Evolutionary conservation across 768 basidiomycete species (phyloP).

Genomic region (Amanita molliuscula): DNA sequence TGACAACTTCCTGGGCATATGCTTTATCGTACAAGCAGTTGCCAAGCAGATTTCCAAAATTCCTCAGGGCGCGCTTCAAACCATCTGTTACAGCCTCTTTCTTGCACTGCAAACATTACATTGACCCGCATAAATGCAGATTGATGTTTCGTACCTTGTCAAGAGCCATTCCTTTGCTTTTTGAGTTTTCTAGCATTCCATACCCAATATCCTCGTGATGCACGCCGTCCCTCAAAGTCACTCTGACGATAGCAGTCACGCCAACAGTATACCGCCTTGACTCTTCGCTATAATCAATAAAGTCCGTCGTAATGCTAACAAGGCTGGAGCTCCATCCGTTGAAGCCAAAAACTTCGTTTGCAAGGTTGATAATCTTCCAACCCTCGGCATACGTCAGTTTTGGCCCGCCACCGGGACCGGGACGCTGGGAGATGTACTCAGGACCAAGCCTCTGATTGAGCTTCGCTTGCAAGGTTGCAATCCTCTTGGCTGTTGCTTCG

Average conservation of each 20-base stretch:
- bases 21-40: slow-evolving; percentile 97
- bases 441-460: slow-evolving; percentile 87
- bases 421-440: slow-evolving; percentile 83
- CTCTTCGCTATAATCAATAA: slow-evolving; percentile 66
- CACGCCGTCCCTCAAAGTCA: slow-evolving; percentile 80
- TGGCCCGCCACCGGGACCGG: slow-evolving; percentile 77
- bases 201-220: slow-evolving; percentile 94
- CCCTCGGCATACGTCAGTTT: slow-evolving; percentile 95
- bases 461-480: slow-evolving; percentile 69
- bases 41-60: slow-evolving; percentile 90
- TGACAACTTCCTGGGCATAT: slow-evolving; percentile 75
- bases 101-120: slow-evolving; percentile 58
- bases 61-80: slow-evolving; percentile 81
- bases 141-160: slow-evolving; percentile 64
- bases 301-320: slow-evolving; percentile 66
- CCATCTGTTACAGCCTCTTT: slow-evolving; percentile 97
- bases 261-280: slow-evolving; percentile 58
- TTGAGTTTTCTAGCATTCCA: slow-evolving; percentile 77
- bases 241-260: slow-evolving; percentile 76
- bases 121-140: not conserved
- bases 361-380: slow-evolving; percentile 96
- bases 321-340: slow-evolving; percentile 90
- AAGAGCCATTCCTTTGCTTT: slow-evolving; percentile 74
- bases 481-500: slow-evolving; percentile 53
- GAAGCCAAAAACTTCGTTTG: slow-evolving; percentile 97